Evolutionary conservation across 108 stramenopile genomes (phyloP).

Genomic region (Aurantiochytrium sp.): DNA sequence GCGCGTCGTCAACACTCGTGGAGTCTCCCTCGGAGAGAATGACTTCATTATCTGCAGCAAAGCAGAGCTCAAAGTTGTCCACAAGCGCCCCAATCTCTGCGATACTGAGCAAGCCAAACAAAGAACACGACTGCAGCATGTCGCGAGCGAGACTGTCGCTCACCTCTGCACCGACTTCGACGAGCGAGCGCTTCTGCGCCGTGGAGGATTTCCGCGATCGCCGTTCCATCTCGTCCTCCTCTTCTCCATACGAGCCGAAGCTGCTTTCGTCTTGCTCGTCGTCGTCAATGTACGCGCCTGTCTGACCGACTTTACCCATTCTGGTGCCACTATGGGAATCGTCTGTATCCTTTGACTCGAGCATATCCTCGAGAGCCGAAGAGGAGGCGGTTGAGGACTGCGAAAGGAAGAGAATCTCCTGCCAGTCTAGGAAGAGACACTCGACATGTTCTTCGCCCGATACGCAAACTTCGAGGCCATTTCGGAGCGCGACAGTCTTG

Average conservation of each 20-base stretch:
- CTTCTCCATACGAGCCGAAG: too few species aligned
- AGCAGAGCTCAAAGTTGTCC: background rate
- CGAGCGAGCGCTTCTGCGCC: background rate
- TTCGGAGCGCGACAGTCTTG: background rate
- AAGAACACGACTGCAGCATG: background rate
- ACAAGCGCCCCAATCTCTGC: background rate
- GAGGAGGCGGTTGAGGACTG: background rate
- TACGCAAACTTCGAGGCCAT: background rate
- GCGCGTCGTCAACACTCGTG: background rate
- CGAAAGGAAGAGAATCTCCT: background rate
- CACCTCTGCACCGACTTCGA: background rate
- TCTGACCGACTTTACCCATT: too few species aligned
- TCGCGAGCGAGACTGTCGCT: background rate
- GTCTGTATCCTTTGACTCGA: too few species aligned
- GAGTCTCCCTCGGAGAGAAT: background rate
- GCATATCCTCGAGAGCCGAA: too few species aligned
- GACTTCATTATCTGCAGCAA: background rate
- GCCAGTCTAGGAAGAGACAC: background rate
- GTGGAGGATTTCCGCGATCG: too few species aligned
- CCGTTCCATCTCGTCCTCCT: too few species aligned
- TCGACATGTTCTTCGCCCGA: background rate
- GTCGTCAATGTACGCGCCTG: too few species aligned
- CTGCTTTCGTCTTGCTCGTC: too few species aligned
- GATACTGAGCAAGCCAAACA: background rate
- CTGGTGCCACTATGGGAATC: too few species aligned